Conservation (phyloP, 441 rosid species). For the Adansonia grandidieri region DNA sequence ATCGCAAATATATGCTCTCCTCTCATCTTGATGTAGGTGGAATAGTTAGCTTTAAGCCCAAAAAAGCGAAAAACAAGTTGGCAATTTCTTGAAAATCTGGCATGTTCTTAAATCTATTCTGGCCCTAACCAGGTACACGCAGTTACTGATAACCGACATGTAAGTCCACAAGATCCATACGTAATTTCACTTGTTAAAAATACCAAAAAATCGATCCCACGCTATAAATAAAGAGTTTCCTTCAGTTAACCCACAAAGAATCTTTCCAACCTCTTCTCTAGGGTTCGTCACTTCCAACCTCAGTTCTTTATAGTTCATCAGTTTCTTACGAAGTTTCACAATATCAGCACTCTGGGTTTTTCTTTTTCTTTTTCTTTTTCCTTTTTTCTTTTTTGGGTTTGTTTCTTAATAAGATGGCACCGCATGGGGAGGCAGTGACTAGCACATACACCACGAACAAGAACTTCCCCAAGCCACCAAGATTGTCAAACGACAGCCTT, state of each 20-base stretch:
- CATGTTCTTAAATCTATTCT: constrained; percentile 20
- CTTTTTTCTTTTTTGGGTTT: too few relatives aligned
- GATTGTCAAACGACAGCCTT: constrained; percentile 49
- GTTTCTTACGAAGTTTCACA: not conserved
- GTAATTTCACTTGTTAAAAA: constrained; percentile 11
- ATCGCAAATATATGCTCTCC: not conserved
- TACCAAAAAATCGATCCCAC: constrained; percentile 10
- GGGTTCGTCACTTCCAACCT: not conserved
- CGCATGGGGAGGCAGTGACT: constrained; percentile 61
- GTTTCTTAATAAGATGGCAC: constrained; percentile 58
- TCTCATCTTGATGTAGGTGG: not conserved
- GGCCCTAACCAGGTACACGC: not conserved
- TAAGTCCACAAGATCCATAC: constrained; percentile 48
- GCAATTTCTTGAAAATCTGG: constrained; percentile 33
- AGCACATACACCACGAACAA: constrained; percentile 34
- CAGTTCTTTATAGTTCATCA: not conserved
- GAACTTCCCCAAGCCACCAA: constrained; percentile 59
- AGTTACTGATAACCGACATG: constrained; percentile 38
- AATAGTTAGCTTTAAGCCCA: constrained; percentile 5
- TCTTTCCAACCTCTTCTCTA: constrained; percentile 1
- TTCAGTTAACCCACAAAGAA: constrained; percentile 8
- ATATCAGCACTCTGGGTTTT: not conserved
- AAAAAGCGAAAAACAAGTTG: not conserved
- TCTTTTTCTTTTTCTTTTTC: too few relatives aligned
- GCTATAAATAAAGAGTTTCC: constrained; percentile 40